Percentiles rank a stretch among this genome's conserved stretches.
These are phyloP conservation scores for Irpex sp. DNA, from an alignment of 1,284 basidiomycete species.

Conservation along the genomic window DNA sequence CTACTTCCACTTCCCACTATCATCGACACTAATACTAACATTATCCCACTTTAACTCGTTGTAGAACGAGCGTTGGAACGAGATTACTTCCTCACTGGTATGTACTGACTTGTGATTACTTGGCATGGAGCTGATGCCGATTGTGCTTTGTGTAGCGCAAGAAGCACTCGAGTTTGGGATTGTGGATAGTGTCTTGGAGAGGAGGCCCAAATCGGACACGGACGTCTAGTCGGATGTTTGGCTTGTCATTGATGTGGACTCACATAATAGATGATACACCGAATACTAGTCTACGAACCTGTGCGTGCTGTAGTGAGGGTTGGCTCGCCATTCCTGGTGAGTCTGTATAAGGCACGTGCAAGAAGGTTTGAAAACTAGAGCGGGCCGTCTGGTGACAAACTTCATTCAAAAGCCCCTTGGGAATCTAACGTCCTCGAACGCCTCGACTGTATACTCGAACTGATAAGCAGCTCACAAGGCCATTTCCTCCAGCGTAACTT, in stretches of 20 bases:
- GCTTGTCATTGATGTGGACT: background rate
- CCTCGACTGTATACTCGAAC: too few species aligned
- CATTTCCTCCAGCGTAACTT: background rate
- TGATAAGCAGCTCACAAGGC: background rate
- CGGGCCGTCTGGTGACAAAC: too few species aligned
- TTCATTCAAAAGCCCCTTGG: too few species aligned
- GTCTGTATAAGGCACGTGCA: too few species aligned
- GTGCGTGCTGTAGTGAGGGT: too few species aligned
- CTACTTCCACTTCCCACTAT: slow-evolving; percentile 1
- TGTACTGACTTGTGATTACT: slow-evolving; percentile 1
- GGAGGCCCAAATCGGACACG: slow-evolving; percentile 43
- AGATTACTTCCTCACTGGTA: slow-evolving; percentile 89
- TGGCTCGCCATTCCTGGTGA: too few species aligned
- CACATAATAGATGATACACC: background rate
- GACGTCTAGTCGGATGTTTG: slow-evolving; percentile 11
- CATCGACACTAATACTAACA: slow-evolving; percentile 5
- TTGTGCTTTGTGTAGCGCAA: slow-evolving; percentile 46
- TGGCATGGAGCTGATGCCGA: too few species aligned
- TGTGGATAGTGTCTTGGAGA: slow-evolving; percentile 85
- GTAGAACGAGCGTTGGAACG: slow-evolving; percentile 84
- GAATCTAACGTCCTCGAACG: too few species aligned
- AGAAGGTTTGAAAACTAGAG: too few species aligned
- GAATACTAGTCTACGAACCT: too few species aligned
- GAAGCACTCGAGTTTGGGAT: slow-evolving; percentile 89
- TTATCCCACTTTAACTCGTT: slow-evolving; percentile 7